Base-by-base conservation (phyloP, 306 rosid genomes). In the Castanea sativa region DNA sequence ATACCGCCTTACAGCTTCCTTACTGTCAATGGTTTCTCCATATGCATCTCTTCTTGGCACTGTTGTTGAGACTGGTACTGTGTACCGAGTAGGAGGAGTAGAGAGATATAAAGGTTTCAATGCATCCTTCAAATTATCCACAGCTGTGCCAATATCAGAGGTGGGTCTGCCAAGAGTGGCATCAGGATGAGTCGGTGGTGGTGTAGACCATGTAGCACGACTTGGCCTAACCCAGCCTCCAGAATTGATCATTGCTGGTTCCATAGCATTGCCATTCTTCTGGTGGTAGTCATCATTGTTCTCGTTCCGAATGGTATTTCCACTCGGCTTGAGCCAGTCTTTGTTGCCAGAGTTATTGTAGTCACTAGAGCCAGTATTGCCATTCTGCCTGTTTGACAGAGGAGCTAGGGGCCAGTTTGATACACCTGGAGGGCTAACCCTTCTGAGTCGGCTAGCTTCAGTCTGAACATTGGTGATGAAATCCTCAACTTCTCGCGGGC, bases 91-190 rank as follows among this genome's bases (percentile, higher is more conserved):
- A 30, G 35, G 19, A 41, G 18, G 25, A 1, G 74, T 65, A 45
- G 16, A 76, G 45, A 67, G 11, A 1, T 33, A 41, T 2, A 60
- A 76, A 2, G 65, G 53, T 72, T 51, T 83, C 10, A 74, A 75
- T 49, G 78, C 78, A 76, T 90, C 84, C 74, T 49, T 80, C 76
- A 86, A 49, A 70, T 18, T 76, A 53, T 70, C 83, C 78, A 82
- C 55, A 18, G 79, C 84, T 68, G 56, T 86, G 20, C 57, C 82
- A 45, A 76, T 81, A 43, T 92, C 87, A 72, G 64, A 60, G 21
- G 77, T 88, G n/a, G 97, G 84, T 65, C 27, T 29, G 41, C 84
- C 82, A 7, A 92, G 78, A 4, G 13, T 83, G 20, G 70, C 73
- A 67, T 84, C 89, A 18, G 52, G 82, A 79, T 73, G 53, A 49